Percentiles rank a stretch among this genome's conserved stretches.
These are phyloP conservation scores for Entomortierella beljakovae DNA, from an alignment of 192 early-diverging fungal genomes.

Conservation along the genomic window DNA sequence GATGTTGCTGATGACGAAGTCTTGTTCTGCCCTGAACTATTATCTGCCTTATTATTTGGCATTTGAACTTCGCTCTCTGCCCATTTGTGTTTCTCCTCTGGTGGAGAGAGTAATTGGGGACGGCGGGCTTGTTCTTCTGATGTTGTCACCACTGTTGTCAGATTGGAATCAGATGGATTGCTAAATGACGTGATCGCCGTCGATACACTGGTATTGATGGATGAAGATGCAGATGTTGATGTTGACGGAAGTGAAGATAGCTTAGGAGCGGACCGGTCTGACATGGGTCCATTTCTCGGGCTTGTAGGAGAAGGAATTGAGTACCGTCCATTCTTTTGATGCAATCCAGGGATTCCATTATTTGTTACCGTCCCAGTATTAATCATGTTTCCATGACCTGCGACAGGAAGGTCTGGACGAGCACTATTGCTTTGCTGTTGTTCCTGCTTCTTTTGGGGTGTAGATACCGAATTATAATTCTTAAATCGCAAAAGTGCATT, in stretches of 20 bases:
- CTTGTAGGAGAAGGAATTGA: conserved; percentile 39
- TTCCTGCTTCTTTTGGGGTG: neutral
- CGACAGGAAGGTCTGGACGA: neutral
- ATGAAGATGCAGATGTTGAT: neutral
- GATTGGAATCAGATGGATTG: neutral
- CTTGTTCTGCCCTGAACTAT: neutral
- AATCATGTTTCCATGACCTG: neutral
- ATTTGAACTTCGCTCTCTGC: conserved; percentile 8
- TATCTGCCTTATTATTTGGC: neutral
- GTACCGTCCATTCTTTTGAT: conserved; percentile 15
- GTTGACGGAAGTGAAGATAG: neutral
- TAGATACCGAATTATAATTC: neutral
- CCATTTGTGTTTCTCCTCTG: conserved; percentile 28
- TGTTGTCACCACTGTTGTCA: conserved; percentile 12
- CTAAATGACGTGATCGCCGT: neutral
- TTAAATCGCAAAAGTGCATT: conserved; percentile 29
- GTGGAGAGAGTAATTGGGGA: conserved; percentile 33
- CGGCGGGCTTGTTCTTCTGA: conserved; percentile 4
- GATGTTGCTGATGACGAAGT: neutral
- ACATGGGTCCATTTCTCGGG: conserved; percentile 36
- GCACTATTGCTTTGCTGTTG: neutral
- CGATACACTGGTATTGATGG: neutral
- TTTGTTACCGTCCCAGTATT: neutral
- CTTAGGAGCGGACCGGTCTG: conserved; percentile 3
- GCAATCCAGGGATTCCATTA: neutral